Base-by-base conservation (phyloP, 2,329 filamentous ascomycete species). In the Kalaharituber pfeilii region DNA sequence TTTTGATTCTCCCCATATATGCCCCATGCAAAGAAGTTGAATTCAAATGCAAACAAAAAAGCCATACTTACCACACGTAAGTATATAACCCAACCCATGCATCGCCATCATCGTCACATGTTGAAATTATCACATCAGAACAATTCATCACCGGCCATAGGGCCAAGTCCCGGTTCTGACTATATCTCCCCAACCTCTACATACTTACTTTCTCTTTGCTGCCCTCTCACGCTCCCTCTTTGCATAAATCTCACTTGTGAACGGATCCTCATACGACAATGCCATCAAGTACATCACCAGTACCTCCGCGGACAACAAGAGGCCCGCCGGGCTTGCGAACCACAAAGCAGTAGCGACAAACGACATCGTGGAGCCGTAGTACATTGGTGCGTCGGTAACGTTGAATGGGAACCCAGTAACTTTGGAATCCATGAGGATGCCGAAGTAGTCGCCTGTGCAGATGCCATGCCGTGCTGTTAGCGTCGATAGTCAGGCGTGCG, bases 331-430 rank as follows among this genome's bases (percentile, higher is more conserved):
- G 71, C 87, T 91, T 53, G 85, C 87, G 65, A 81, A 86, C 67
- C 86, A 79, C 55, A 98, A 70, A 4, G 89, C 86, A 1, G 83
- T 84, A 24, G 86, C 91, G 55, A 96, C 71, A 71, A 98, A 98
- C 71, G 83, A 89, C 76, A 94, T 75, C 24, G 89, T 91, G 58
- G 82, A 86, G 56, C 91, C 91, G 72, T 87, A 84, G 74, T 98
- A 98, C 91, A 98, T 98, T 59, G 91, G 91, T 52, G 86, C 83
- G 61, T 80, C 78, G 53, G 82, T 88, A 57, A 96, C 76, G 69
- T 84, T 96, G 76, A 98, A 98, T 2, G 91, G 91, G 67, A 98
- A 98, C 13, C 85, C 83, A 11, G 87, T 94, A 52, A 98, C 88
- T 65, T 89, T 89, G 62, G 82, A 73, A 67, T 96, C 89, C 87